phyloP scores from a whole-genome alignment of 2,329 filamentous ascomycete species.

The Diaporthe citrichinensis region DNA sequence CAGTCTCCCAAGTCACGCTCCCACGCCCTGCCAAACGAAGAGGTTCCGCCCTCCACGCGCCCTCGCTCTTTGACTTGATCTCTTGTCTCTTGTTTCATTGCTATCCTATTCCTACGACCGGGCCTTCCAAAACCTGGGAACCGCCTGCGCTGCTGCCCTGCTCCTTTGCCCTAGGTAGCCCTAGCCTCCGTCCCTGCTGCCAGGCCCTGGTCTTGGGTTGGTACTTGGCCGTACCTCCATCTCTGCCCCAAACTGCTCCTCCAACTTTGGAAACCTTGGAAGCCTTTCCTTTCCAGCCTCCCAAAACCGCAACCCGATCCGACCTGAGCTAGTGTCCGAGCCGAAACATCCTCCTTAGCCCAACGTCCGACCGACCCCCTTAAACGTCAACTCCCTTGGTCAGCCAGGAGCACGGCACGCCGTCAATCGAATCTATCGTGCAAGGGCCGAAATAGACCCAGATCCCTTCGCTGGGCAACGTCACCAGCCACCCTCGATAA shows the following conservation, averaged over 20 bases:
- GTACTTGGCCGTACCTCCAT: constrained; percentile 18
- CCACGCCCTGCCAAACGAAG: background rate
- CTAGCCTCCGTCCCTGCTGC: background rate
- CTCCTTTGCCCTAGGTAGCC: constrained; percentile 12
- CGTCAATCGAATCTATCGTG: constrained; percentile 26
- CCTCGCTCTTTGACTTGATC: constrained; percentile 25
- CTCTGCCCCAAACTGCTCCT: constrained; percentile 15
- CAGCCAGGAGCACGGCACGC: constrained; percentile 21
- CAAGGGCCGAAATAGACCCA: constrained; percentile 19
- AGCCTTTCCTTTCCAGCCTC: constrained; percentile 29
- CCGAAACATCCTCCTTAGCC: constrained; percentile 38
- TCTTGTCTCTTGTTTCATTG: constrained; percentile 22
- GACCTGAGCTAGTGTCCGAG: constrained; percentile 31
- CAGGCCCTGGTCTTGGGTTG: constrained; percentile 3
- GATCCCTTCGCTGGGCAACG: constrained; percentile 34
- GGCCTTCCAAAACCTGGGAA: constrained; percentile 7
- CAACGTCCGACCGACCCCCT: constrained; percentile 36
- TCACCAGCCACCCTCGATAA: constrained; percentile 29
- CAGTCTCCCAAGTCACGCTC: background rate
- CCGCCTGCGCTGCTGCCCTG: constrained; percentile 14
- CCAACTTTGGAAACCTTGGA: constrained; percentile 31
- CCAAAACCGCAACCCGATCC: constrained; percentile 34
- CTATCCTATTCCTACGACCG: constrained; percentile 20
- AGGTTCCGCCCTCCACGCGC: constrained; percentile 23
- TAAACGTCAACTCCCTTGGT: constrained; percentile 31